Percentiles rank a stretch among this genome's conserved stretches.
Conservation (phyloP, 148 eudicot species). For the Cornus florida region DNA sequence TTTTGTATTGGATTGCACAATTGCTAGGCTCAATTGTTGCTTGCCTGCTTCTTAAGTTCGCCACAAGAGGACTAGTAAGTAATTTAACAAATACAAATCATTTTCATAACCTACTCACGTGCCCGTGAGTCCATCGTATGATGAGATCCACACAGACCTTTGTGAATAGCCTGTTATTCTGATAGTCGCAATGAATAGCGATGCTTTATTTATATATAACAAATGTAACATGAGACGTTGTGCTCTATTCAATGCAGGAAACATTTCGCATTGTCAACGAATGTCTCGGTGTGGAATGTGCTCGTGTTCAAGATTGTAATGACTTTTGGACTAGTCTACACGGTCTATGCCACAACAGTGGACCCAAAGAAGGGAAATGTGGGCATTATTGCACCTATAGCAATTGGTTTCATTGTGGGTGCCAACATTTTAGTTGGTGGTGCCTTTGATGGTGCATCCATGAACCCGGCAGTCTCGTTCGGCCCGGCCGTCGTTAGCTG, state of each 20-base stretch:
- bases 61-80: constrained; percentile 67
- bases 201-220: too few relatives aligned
- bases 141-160: too few relatives aligned
- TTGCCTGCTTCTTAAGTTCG: constrained; percentile 59
- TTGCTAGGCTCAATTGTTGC: constrained; percentile 60
- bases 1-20: constrained; percentile 61
- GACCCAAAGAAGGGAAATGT: constrained; percentile 70
- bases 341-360: constrained; percentile 69
- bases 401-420: constrained; percentile 65
- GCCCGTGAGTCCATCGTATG: too few relatives aligned
- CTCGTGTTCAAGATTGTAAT: constrained; percentile 63
- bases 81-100: too few relatives aligned
- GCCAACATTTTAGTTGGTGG: constrained; percentile 74
- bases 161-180: too few relatives aligned
- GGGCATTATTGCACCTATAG: constrained; percentile 60
- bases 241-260: constrained; percentile 27
- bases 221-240: neutral
- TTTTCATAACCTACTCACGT: too few relatives aligned
- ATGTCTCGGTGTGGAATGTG: constrained; percentile 48
- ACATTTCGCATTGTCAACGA: constrained; percentile 50
- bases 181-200: too few relatives aligned
- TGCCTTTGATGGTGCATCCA: constrained; percentile 70
- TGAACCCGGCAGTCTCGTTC: constrained; percentile 76
- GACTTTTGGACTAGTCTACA: constrained; percentile 74
- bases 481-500: constrained; percentile 65